These are phyloP conservation scores for Microdochium trichocladiopsis DNA, from an alignment of 2,329 filamentous ascomycete species.

Conservation along the genomic window DNA sequence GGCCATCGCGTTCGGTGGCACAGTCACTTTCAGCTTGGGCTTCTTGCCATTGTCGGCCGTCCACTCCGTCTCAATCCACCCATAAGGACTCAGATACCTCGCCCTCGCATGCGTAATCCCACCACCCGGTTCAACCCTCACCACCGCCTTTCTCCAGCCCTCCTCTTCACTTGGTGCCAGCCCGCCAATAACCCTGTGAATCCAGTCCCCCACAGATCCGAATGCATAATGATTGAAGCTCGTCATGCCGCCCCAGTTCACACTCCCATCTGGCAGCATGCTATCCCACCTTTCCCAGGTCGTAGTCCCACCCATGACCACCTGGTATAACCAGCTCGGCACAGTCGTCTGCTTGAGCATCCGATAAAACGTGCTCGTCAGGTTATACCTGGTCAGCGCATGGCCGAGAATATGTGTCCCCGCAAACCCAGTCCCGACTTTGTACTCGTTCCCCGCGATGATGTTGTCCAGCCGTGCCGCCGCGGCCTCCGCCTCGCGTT, in stretches of 20 bases:
- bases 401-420: slow-evolving; percentile 5
- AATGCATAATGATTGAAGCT: no score
- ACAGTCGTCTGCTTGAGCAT: slow-evolving; percentile 25
- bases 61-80: not conserved
- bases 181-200: slow-evolving; percentile 22
- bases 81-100: slow-evolving; percentile 1
- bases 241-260: slow-evolving; percentile 28
- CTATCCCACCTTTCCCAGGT: slow-evolving; percentile 31
- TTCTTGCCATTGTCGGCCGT: not conserved
- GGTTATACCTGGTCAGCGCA: not conserved
- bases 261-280: slow-evolving; percentile 20
- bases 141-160: slow-evolving; percentile 12
- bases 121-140: slow-evolving; percentile 1
- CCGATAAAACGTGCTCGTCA: slow-evolving; percentile 12
- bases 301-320: slow-evolving; percentile 27
- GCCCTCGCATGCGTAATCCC: not conserved
- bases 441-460: slow-evolving; percentile 4
- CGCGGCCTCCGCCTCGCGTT: not conserved
- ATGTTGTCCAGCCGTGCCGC: slow-evolving; percentile 1
- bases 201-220: slow-evolving; percentile 26
- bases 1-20: slow-evolving; percentile 1
- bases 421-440: slow-evolving; percentile 14
- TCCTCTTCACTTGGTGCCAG: slow-evolving; percentile 10
- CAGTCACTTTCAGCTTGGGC: not conserved
- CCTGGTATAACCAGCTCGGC: slow-evolving; percentile 27